Base-by-base conservation (phyloP, 176 grass and related monocot genomes). In the Aegilops longissima region DNA sequence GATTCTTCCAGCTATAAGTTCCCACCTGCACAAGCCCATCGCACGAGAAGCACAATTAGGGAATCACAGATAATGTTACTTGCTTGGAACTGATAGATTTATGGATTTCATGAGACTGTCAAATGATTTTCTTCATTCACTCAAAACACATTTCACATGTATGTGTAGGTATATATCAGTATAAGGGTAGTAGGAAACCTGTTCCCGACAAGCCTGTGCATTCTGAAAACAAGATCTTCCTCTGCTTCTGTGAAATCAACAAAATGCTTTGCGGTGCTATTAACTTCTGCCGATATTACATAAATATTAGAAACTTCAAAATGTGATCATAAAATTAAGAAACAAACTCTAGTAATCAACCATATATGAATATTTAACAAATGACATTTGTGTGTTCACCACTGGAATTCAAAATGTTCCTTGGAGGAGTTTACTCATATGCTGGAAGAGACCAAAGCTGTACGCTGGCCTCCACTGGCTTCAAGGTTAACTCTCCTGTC, bases 1-100 rank as follows among this genome's bases (percentile, higher is more conserved):
- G 61, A 94, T 91, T 76, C 89, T 83, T 59, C 89, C 92, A 87
- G 87, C 92, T 81, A 94, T 94, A 79, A 94, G 54, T 11, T 80
- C 84, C 92, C 92, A 94, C 87, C 92, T 94, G 58, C 86, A 88
- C 81, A 70, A 88, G 80, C 62, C 39, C 76, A 62, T 85, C 29
- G 35, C 81, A 86, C 61, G 59, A 89, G 21, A 40, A 86, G 7
- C 62, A 64, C 11, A 47, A n/a, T 67, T 34, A 80, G 73, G 23
- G 36, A 75, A 77, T 51, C 23, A 47, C 71, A 77, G 52, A 76
- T 82, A 45, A 38, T 78, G n/a, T 63, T 86, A 20, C 23, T 85
- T 66, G 42, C 12, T 77, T 77, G 83, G 3, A 77, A 77, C 59
- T 65, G 42, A 76, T 12, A 66, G 61, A 52, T 45, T 6, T 66